Conservation (phyloP, 495 filamentous ascomycete genomes). For the Xylaria longipes region DNA sequence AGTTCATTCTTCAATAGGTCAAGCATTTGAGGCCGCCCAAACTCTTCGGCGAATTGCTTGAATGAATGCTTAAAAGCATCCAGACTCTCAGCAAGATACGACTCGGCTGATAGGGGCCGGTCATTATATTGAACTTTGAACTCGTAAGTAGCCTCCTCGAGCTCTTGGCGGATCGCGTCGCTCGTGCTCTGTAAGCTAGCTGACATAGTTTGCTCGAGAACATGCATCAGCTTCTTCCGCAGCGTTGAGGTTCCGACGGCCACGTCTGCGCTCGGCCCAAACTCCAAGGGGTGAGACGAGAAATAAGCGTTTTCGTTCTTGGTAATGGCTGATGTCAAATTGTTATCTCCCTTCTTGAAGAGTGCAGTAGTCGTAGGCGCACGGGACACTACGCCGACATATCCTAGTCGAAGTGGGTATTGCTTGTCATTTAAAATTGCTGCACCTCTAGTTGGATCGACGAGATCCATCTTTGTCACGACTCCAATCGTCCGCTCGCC, state of each 20-base stretch:
- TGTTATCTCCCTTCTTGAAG: constrained; percentile 83
- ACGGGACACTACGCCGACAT: constrained; percentile 92
- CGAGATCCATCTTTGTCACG: constrained; percentile 98
- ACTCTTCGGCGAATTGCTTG: constrained; percentile 86
- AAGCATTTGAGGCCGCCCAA: constrained; percentile 87
- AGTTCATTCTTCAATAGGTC: constrained; percentile 90
- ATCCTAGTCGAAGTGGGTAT: constrained; percentile 94
- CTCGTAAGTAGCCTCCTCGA: constrained; percentile 97
- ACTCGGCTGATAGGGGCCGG: constrained; percentile 89
- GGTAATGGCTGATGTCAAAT: constrained; percentile 79
- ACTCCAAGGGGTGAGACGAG: constrained; percentile 79
- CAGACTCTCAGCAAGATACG: constrained; percentile 91
- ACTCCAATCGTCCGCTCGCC: constrained; percentile 97
- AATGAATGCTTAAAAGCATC: constrained; percentile 98
- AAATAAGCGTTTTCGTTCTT: constrained; percentile 92
- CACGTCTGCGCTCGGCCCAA: constrained; percentile 72
- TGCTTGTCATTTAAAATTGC: constrained; percentile 84
- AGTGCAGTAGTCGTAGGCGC: constrained; percentile 72
- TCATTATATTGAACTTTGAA: constrained; percentile 99
- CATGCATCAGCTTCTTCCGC: constrained; percentile 94
- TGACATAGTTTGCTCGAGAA: constrained; percentile 97
- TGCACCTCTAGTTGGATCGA: constrained; percentile 80
- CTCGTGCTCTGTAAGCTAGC: constrained; percentile 84
- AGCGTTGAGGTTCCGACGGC: constrained; percentile 84
- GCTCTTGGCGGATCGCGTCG: constrained; percentile 90